Evolutionary conservation across 106 monocot species (phyloP).

Genomic region (Iris macrosiphon): DNA sequence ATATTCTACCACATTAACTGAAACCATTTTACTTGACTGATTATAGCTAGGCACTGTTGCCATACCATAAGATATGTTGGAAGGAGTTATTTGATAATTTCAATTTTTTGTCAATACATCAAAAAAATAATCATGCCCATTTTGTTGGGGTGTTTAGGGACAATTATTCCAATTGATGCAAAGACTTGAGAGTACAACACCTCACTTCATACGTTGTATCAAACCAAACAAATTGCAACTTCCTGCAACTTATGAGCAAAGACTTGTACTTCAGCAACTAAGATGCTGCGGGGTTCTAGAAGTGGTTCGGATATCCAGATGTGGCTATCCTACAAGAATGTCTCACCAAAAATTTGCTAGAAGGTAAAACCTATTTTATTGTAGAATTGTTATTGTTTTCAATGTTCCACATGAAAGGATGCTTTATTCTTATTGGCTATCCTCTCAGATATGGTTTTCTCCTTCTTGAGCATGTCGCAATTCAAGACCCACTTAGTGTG

Average conservation of each 20-base stretch:
- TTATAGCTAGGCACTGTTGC: no score
- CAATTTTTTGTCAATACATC: no score
- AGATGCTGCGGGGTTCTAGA: conserved; percentile 96
- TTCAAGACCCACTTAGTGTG: conserved; percentile 90
- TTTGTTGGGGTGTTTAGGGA: conserved; percentile 37
- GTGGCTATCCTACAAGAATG: conserved; percentile 96
- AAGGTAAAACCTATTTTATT: conserved; percentile 40
- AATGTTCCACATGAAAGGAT: background rate
- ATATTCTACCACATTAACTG: no score
- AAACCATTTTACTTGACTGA: no score
- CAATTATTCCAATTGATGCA: conserved; percentile 98
- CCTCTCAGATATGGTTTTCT: conserved; percentile 89
- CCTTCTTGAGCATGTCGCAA: conserved; percentile 87
- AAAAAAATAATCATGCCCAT: no score
- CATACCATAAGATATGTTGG: no score
- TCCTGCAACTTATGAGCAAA: conserved; percentile 81
- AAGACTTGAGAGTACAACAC: conserved; percentile 89
- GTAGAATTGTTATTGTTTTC: background rate
- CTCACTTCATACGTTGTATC: conserved; percentile 97
- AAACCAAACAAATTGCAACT: conserved; percentile 87
- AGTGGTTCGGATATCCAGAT: conserved; percentile 93
- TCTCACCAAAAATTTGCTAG: conserved; percentile 96
- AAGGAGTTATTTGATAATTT: no score
- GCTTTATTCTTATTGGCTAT: background rate
- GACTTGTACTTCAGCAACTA: conserved; percentile 80